Conservation (phyloP, 305 asterid genomes). For the Fraxinus baroniana region DNA sequence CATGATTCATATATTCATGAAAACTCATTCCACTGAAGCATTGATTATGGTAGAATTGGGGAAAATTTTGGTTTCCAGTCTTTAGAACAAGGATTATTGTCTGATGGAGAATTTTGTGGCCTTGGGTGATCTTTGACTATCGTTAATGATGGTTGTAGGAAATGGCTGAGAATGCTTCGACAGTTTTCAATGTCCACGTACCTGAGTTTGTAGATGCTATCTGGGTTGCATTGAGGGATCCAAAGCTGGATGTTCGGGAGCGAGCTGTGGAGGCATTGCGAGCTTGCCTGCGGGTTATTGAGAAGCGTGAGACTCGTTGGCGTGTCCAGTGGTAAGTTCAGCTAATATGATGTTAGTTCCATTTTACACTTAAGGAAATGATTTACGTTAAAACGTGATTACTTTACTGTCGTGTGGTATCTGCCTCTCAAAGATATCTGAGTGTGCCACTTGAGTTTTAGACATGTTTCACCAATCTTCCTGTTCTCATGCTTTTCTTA, state of each 20-base stretch:
- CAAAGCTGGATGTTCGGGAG: slow-evolving; percentile 81
- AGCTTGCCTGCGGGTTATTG: slow-evolving; percentile 92
- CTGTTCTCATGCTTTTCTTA: neutral
- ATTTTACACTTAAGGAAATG: neutral
- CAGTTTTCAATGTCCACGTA: slow-evolving; percentile 95
- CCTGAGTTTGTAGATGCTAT: slow-evolving; percentile 97
- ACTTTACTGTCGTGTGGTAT: neutral
- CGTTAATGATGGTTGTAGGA: slow-evolving; percentile 50
- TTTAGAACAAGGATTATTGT: neutral
- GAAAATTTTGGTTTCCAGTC: neutral
- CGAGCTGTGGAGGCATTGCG: slow-evolving; percentile 97
- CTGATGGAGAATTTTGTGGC: slow-evolving; percentile 16
- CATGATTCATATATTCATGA: neutral
- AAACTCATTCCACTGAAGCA: neutral
- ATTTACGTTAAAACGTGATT: neutral
- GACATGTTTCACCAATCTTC: neutral
- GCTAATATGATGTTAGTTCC: neutral
- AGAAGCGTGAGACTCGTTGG: slow-evolving; percentile 99
- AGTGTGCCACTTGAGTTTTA: neutral
- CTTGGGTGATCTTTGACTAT: slow-evolving; percentile 17
- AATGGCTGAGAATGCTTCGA: slow-evolving; percentile 99
- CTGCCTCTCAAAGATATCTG: neutral
- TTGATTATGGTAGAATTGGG: neutral
- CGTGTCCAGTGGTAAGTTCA: slow-evolving; percentile 92
- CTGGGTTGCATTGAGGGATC: slow-evolving; percentile 97